These are phyloP conservation scores for Pisolithus thermaeus DNA, from an alignment of 1,284 basidiomycete species.

Conservation along the genomic window DNA sequence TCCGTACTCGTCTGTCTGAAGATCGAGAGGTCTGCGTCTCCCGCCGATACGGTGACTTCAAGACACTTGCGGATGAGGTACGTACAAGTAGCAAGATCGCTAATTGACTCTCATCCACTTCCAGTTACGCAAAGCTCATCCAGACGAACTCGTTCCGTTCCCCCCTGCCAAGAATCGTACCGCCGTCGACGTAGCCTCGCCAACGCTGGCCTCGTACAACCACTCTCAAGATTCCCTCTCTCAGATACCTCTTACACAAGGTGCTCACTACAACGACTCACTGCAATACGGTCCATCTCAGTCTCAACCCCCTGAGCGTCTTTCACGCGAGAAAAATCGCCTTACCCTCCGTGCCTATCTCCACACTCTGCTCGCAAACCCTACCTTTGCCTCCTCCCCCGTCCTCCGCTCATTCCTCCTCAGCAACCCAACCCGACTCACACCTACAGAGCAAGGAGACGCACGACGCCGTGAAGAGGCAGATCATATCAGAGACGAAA, in stretches of 20 bases:
- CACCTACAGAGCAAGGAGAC: constrained; percentile 76
- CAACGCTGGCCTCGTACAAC: constrained; percentile 1
- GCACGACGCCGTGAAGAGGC: constrained; percentile 79
- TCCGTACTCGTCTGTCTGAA: constrained; percentile 75
- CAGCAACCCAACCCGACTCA: constrained; percentile 69
- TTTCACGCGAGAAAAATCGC: constrained; percentile 91
- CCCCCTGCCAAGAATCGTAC: constrained; percentile 87
- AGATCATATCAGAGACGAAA: constrained; percentile 86
- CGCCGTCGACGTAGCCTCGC: constrained; percentile 44
- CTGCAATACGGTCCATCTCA: constrained; percentile 90
- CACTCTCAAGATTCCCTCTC: constrained; percentile 3
- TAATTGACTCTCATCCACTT: constrained; percentile 12
- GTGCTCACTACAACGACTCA: constrained; percentile 47
- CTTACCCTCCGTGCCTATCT: constrained; percentile 93
- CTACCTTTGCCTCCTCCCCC: constrained; percentile 75
- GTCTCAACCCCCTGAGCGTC: constrained; percentile 73
- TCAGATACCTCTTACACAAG: constrained; percentile 6
- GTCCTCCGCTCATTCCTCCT: constrained; percentile 85
- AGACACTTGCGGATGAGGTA: constrained; percentile 79
- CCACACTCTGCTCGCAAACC: constrained; percentile 71
- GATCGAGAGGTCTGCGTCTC: constrained; percentile 83
- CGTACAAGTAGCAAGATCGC: constrained; percentile 17
- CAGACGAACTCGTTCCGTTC: constrained; percentile 68
- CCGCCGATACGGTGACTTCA: constrained; percentile 93
- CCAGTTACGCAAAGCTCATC: constrained; percentile 79